Evolutionary conservation across 345 rosid species (phyloP).

Genomic region (Moricandia moricandioides): DNA sequence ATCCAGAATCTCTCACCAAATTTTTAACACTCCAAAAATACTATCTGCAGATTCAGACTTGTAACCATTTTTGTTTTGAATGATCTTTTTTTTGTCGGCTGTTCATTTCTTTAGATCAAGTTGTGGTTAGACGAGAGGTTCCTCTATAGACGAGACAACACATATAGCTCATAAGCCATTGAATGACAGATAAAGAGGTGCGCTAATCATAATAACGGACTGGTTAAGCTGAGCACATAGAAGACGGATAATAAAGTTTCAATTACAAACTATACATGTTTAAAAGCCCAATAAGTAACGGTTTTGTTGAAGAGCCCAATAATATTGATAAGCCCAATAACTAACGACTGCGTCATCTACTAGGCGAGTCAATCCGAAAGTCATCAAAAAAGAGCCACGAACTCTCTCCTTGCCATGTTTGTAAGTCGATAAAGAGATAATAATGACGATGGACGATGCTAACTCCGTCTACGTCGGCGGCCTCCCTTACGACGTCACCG

Average conservation of each 20-base stretch:
- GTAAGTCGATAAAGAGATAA: neutral
- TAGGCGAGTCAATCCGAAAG: neutral
- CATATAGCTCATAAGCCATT: too few species aligned
- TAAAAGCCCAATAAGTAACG: neutral
- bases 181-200: too few species aligned
- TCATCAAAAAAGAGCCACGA: neutral
- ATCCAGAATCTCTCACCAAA: neutral
- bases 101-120: too few species aligned
- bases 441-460: constrained; percentile 79
- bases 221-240: too few species aligned
- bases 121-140: too few species aligned
- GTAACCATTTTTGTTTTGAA: neutral
- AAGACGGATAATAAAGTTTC: too few species aligned
- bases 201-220: too few species aligned
- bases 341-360: too few species aligned
- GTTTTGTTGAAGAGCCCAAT: neutral
- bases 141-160: too few species aligned
- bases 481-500: constrained; percentile 68
- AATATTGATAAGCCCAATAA: too few species aligned
- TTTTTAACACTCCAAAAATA: neutral
- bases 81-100: too few species aligned
- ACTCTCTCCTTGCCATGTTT: neutral
- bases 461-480: constrained; percentile 90
- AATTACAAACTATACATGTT: too few species aligned
- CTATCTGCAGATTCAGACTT: constrained; percentile 18